Conservation (phyloP, 2,329 filamentous ascomycete genomes). For the Biscogniauxia marginata region DNA sequence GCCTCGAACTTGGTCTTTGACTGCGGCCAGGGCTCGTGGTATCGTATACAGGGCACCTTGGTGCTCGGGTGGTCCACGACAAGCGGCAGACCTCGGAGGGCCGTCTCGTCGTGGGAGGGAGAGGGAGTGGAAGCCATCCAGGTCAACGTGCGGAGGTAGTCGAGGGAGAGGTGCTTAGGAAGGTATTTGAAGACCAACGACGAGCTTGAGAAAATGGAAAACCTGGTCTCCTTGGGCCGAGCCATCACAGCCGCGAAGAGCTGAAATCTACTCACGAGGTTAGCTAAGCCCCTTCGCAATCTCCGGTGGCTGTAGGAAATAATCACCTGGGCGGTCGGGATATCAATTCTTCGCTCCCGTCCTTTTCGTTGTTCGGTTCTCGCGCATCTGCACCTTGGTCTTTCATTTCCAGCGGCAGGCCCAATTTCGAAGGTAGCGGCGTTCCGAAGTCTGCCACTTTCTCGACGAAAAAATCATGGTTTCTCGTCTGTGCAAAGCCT, state of each 20-base stretch:
- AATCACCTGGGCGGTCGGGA: constrained; percentile 43
- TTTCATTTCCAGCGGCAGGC: constrained; percentile 49
- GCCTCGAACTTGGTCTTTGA: not conserved
- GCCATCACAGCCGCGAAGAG: constrained; percentile 48
- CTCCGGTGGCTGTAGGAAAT: not conserved
- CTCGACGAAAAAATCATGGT: constrained; percentile 44
- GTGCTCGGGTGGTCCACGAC: not conserved
- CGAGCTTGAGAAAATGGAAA: constrained; percentile 54
- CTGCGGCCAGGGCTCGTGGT: not conserved
- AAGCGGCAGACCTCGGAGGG: not conserved
- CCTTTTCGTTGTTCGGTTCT: constrained; percentile 48
- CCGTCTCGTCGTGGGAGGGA: too few species aligned
- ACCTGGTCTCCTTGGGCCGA: constrained; percentile 50
- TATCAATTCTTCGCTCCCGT: constrained; percentile 40
- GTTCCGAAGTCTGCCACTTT: constrained; percentile 48
- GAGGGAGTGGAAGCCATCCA: constrained; percentile 50
- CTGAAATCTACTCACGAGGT: constrained; percentile 42
- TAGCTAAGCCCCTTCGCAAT: not conserved
- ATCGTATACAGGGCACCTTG: constrained; percentile 1
- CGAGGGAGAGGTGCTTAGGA: constrained; percentile 35
- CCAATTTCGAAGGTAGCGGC: constrained; percentile 53
- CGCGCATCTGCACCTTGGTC: constrained; percentile 43
- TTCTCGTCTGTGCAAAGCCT: constrained; percentile 47
- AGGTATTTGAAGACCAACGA: constrained; percentile 49
- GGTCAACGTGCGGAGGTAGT: constrained; percentile 39